Evolutionary conservation across 208 protist genomes (phyloP), one percentile per base, ranked within the genome.

Genomic region (Leptomonas pyrrhocoris): DNA sequence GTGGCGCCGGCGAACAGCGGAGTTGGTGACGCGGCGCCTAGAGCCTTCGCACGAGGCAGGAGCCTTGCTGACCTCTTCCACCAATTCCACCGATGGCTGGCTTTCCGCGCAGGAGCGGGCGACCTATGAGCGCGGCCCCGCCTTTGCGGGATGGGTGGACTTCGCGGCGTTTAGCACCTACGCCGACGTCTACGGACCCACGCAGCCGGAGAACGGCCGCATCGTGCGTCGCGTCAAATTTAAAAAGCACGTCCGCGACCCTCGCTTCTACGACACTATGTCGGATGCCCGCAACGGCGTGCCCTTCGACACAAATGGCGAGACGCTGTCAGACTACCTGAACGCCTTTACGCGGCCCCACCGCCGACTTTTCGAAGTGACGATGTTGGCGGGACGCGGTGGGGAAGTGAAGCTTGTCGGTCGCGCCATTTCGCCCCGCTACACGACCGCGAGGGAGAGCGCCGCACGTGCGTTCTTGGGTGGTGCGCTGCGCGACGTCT

Each of bases 221-320:
- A 53, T 79, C 5, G 77, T 96, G 15, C 51, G 70, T 2, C 79
- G 84, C 45, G 34, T 60, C n/a, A 84, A 88, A 54, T 92, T 93
- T 61, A 86, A 82, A 43, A 75, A 84, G 27, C 16, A 75, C n/a
- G 83, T 92, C 28, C 82, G 86, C 12, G 91, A 96, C 56, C 88
- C 86, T 0, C 77, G 85, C 27, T 96, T 96, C 54, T 94, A 88
- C 57, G 88, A 96, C 74, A 85, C 73, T 19, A 56, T 81, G 36
- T 92, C 86, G 3, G 88, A 96, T 60, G 81, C 86, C 42, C 81
- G 91, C 9, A 85, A 93, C 55, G 91, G 91, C 16, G 74, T 96
- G 23, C 91, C 91, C 0, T 80, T 96, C 25, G 67, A 80, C 31
- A 88, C 88, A 1, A 68, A 89, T 34, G 90, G 90, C 0, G 74